These are phyloP conservation scores for Pseudocercospora vitis DNA, from an alignment of 2,329 filamentous ascomycete genomes.

Conservation along the genomic window DNA sequence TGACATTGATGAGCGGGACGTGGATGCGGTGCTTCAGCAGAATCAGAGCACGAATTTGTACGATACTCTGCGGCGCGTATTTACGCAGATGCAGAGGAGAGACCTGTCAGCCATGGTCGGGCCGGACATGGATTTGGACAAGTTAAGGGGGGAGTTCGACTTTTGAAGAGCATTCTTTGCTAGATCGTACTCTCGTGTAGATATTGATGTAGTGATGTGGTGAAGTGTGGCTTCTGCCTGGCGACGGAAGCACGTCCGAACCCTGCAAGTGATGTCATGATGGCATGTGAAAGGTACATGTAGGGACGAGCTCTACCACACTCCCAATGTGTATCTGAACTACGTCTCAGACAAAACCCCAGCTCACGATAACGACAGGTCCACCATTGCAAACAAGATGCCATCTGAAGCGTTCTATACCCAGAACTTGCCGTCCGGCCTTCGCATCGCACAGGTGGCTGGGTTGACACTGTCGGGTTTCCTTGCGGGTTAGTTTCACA, in stretches of 20 bases:
- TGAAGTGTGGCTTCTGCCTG: too few relatives aligned
- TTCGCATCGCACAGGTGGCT: constrained; percentile 52
- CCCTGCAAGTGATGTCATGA: neutral
- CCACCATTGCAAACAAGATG: too few relatives aligned
- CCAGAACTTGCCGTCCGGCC: constrained; percentile 26
- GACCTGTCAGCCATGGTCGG: constrained; percentile 87
- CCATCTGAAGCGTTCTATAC: constrained; percentile 23
- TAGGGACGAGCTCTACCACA: neutral
- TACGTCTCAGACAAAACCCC: neutral
- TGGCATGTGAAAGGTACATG: neutral
- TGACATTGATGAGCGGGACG: constrained; percentile 64
- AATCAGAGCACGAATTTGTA: constrained; percentile 97
- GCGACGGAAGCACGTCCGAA: too few relatives aligned
- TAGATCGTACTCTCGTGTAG: too few relatives aligned
- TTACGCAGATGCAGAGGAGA: constrained; percentile 87
- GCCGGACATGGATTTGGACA: constrained; percentile 84
- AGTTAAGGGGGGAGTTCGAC: constrained; percentile 87
- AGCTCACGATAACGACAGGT: neutral
- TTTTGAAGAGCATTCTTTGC: constrained; percentile 54
- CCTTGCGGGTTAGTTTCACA: constrained; percentile 42
- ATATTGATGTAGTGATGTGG: too few relatives aligned
- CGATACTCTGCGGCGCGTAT: constrained; percentile 91
- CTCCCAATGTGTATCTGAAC: neutral
- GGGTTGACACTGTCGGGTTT: constrained; percentile 54
- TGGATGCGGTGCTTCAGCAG: constrained; percentile 87